Evolutionary conservation across 306 rosid species (phyloP), one percentile per base, ranked within the genome.

Genomic region (Lablab purpureus): DNA sequence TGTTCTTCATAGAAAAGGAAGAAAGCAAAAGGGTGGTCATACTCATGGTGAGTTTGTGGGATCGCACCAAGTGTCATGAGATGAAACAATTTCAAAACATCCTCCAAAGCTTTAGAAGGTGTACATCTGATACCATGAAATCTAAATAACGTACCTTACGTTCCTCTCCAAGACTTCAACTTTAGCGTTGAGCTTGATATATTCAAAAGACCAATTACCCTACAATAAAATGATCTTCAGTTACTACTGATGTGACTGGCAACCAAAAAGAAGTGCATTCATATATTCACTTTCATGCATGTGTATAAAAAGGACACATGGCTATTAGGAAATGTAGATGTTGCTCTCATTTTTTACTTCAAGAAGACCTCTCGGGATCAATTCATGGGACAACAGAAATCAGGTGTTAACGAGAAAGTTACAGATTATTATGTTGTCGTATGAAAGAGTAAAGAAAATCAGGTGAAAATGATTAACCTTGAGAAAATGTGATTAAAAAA

Each of bases 161-260:
- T 88, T 94, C 81, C 76, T 89, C 69, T 94, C 85, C 23, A 94
- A 70, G 51, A 88, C 87, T 86, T 94, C 96, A 82, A 86, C 76
- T 79, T 86, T 90, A 32, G 87, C 84, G 0, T 77, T 78, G 65
- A 94, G 91, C 86, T 88, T 92, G 51, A 89, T 83, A 75, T 69
- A 82, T 52, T 92, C 98, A 70, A 82, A 68, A 51, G 79, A 59
- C 97, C 87, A 89, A 74, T 77, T 73, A 69, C 80, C 91, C 97
- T 86, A 27, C 60, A 80, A 36, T 19, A 32, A 72, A 73, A 62
- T 55, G 7, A 67, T 27, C 75, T 43, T 64, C 73, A 54, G 72
- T 70, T 52, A 41, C 23, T 66, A 13, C 34, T 47, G 9, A 63
- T 56, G 19, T 45, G 49, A 60, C n/a, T 15, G 18, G 0, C 23